Conservation (phyloP, 2,329 filamentous ascomycete genomes). For the Samsoniella hepiali region DNA sequence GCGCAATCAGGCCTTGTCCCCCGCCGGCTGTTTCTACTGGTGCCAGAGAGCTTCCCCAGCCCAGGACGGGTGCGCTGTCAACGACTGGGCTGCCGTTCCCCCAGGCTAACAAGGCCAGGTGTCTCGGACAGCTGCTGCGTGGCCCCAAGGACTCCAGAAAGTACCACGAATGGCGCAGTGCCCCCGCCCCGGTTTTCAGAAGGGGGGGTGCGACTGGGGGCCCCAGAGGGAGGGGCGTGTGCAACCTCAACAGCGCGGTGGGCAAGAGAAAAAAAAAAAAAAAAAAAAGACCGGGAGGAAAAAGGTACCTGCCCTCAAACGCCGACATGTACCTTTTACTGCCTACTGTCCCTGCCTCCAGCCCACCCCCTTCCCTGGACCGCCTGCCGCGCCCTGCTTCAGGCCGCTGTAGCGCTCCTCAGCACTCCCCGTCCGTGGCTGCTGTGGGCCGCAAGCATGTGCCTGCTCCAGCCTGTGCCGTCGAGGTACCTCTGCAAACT, state of each 20-base stretch:
- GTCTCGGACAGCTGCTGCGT: slow-evolving; percentile 10
- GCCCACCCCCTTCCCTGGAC: slow-evolving; percentile 10
- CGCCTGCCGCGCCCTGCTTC: neutral
- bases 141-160: slow-evolving; percentile 12
- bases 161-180: slow-evolving; percentile 15
- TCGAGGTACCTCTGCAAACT: slow-evolving; percentile 17
- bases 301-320: slow-evolving; percentile 21
- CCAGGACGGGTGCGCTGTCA: neutral
- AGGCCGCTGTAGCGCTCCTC: slow-evolving; percentile 8
- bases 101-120: neutral
- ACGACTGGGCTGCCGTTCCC: neutral
- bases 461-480: slow-evolving; percentile 10
- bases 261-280: neutral
- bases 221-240: slow-evolving; percentile 6
- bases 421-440: neutral
- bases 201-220: slow-evolving; percentile 1
- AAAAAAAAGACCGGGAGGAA: neutral
- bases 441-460: slow-evolving; percentile 20
- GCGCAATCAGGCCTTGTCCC: slow-evolving; percentile 6
- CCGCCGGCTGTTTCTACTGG: neutral
- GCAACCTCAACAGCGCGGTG: neutral
- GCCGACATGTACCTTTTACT: slow-evolving; percentile 23
- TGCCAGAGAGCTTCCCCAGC: neutral
- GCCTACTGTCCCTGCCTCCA: slow-evolving; percentile 20
- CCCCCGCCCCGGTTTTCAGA: slow-evolving; percentile 11